These are phyloP conservation scores for Salvia hispanica DNA, from an alignment of 257 asterid genomes.

Conservation along the genomic window DNA sequence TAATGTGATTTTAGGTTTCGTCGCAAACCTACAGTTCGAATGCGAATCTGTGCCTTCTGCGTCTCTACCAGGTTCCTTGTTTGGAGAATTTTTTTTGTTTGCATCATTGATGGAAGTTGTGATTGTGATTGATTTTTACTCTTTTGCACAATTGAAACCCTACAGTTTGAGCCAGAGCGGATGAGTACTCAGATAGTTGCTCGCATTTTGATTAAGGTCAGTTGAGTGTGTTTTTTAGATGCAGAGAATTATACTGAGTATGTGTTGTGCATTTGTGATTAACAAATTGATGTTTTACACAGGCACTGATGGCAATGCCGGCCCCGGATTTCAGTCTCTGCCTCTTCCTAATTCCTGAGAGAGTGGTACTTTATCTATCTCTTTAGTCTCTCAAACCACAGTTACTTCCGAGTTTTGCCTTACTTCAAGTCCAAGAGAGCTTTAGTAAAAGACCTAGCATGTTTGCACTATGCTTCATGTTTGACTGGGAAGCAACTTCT, in stretches of 20 bases:
- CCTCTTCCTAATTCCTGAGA: slow-evolving; percentile 83
- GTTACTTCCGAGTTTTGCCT: neutral
- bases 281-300: slow-evolving; percentile 17
- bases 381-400: neutral
- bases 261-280: neutral
- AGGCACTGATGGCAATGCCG: slow-evolving; percentile 98
- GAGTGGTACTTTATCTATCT: slow-evolving; percentile 61
- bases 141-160: neutral
- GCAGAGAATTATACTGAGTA: neutral
- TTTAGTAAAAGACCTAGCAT: neutral
- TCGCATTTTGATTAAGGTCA: slow-evolving; percentile 87
- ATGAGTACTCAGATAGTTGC: slow-evolving; percentile 87
- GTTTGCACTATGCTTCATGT: neutral
- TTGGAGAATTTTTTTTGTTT: neutral
- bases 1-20: slow-evolving; percentile 55
- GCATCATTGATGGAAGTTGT: neutral
- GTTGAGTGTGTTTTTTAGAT: neutral
- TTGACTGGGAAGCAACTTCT: too few species aligned
- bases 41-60: slow-evolving; percentile 92
- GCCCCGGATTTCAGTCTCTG: slow-evolving; percentile 94
- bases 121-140: slow-evolving; percentile 7
- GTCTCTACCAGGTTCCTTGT: slow-evolving; percentile 75
- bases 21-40: slow-evolving; percentile 86
- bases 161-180: slow-evolving; percentile 87
- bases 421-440: neutral